These are phyloP conservation scores for Albizia julibrissin DNA, from an alignment of 306 rosid species.

Conservation along the genomic window DNA sequence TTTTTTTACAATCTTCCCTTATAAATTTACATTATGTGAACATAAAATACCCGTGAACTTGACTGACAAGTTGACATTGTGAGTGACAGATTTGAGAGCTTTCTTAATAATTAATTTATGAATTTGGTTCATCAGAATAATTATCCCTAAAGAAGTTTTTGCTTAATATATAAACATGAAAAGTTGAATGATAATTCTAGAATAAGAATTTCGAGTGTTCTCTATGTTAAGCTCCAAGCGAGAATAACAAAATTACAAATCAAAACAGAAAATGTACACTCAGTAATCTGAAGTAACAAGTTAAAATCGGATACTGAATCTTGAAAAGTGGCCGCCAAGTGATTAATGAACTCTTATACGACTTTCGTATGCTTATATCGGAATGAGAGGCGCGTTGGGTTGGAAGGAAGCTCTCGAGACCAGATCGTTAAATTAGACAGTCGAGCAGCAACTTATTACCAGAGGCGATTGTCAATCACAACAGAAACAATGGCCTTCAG, in stretches of 20 bases:
- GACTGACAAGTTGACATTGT: too few species aligned
- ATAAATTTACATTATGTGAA: too few species aligned
- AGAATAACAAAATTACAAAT: neutral
- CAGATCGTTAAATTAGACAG: slow-evolving; percentile 7
- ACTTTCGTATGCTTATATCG: neutral
- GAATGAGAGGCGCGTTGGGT: slow-evolving; percentile 7
- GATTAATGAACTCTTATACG: neutral
- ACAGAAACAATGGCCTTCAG: slow-evolving; percentile 71
- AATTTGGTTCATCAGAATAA: too few species aligned
- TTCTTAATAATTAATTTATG: too few species aligned
- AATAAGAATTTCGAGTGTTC: neutral
- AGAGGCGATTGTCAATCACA: slow-evolving; percentile 63
- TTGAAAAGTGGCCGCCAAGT: slow-evolving; percentile 3
- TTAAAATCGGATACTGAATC: neutral
- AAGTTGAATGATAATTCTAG: neutral
- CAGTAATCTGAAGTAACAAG: slow-evolving; percentile 1
- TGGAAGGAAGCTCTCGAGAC: slow-evolving; percentile 13
- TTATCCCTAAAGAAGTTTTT: too few species aligned
- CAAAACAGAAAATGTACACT: neutral
- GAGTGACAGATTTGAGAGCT: too few species aligned
- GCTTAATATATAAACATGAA: neutral
- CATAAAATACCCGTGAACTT: too few species aligned
- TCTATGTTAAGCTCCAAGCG: neutral
- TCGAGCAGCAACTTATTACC: slow-evolving; percentile 44
- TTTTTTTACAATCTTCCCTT: too few species aligned